phyloP scores from a whole-genome alignment of 306 rosid genomes.

The Rosa persica region DNA sequence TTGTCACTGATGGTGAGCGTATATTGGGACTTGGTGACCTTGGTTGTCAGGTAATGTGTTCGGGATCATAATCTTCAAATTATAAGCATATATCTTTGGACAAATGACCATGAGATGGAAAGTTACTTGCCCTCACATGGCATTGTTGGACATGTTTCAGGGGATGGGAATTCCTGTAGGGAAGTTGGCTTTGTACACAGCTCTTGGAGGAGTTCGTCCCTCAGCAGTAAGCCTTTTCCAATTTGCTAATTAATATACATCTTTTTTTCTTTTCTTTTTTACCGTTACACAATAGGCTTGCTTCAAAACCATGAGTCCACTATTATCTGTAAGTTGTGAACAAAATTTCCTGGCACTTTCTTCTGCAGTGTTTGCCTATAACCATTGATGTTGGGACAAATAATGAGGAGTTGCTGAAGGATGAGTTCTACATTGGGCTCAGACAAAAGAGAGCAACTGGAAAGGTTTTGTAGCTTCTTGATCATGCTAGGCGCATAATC shows the following conservation, averaged over 20 bases:
- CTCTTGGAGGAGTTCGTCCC: conserved; percentile 98
- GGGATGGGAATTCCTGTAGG: conserved; percentile 99
- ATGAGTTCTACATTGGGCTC: conserved; percentile 96
- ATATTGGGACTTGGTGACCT: conserved; percentile 98
- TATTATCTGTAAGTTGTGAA: neutral
- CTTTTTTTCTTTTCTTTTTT: neutral
- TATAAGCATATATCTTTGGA: neutral
- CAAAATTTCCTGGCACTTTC: conserved; percentile 11
- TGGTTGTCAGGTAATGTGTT: conserved; percentile 79
- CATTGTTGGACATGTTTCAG: conserved; percentile 47
- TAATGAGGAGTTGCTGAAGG: conserved; percentile 76
- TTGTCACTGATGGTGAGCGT: conserved; percentile 94
- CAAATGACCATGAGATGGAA: conserved; percentile 12
- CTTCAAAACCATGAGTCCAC: neutral
- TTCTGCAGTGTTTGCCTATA: conserved; percentile 82
- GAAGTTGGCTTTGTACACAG: conserved; percentile 79
- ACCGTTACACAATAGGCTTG: neutral
- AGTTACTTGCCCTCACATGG: conserved; percentile 24
- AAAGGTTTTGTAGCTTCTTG: conserved; percentile 50
- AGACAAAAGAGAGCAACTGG: conserved; percentile 90
- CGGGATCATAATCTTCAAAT: conserved; percentile 14
- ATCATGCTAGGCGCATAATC: conserved; percentile 7
- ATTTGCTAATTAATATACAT: neutral
- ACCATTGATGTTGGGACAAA: conserved; percentile 97
- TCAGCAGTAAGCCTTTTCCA: conserved; percentile 63